Evolutionary conservation across 116 monocot genomes (phyloP), one percentile per base, ranked within the genome.

Genomic region (Zostera marina): DNA sequence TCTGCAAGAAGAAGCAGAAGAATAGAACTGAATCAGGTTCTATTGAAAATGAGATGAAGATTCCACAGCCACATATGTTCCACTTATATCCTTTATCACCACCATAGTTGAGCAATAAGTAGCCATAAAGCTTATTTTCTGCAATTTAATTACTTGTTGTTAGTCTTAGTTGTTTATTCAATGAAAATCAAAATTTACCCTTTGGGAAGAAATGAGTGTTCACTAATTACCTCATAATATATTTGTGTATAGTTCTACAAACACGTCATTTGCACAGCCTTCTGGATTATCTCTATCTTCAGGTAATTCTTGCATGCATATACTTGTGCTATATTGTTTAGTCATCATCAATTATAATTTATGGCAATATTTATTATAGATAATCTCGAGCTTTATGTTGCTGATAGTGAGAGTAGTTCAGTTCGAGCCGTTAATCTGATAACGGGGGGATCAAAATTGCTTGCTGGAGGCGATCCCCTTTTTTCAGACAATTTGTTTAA

Each of bases 341-440:
- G 16, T 32, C 1, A 10, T 23, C 42, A 22, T 68, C 42, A 60
- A 42, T 2, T 57, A 19, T 32, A 15, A 32, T 48, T 63, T 3
- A 44, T 41, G 19, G 1, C 32, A 23, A 11, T 55, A 57, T 21
- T 63, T 63, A 14, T 52, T 63, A 46, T 71, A 96, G 89, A 79
- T 67, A 62, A 80, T 54, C 69, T 68, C 42, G 85, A 82, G 52
- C 6, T 81, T 16, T 85, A 79, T 70, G 72, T 96, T 52, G 96
- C 96, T 70, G 96, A 96, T 74, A 96, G 96, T 76, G 96, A 96
- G 67, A 96, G 96, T 72, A 96, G 96, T 70, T 89, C 96, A 59
- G 85, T 96, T 69, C 70, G 96, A 71, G 76, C 66, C 53, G 70
- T 96, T 74, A 71, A 96, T 73, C 49, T 85, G 67, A 85, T 73